Conservation (phyloP, 495 filamentous ascomycete genomes). For the Friedmanniomyces simplex region DNA sequence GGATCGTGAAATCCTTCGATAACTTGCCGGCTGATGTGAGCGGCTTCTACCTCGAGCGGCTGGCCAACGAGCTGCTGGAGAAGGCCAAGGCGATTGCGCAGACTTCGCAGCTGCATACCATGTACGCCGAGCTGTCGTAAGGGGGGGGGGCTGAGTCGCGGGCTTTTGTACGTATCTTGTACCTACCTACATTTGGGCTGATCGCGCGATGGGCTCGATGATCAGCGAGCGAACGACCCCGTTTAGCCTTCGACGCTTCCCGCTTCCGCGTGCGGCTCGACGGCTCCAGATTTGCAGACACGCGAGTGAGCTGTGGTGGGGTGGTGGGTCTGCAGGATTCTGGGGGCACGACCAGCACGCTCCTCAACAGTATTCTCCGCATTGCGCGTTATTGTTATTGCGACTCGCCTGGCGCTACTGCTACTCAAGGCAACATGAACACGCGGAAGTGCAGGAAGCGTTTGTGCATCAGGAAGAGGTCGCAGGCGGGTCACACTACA, state of each 20-base stretch:
- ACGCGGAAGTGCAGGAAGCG: too few relatives aligned
- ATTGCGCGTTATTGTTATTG: too few relatives aligned
- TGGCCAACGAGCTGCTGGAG: conserved; percentile 57
- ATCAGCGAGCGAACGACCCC: too few relatives aligned
- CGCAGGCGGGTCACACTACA: too few relatives aligned
- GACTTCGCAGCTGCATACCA: conserved; percentile 3
- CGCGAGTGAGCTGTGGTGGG: not conserved
- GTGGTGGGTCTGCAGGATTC: not conserved
- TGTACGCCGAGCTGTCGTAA: conserved; percentile 15
- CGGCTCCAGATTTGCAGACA: not conserved
- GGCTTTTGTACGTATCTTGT: not conserved
- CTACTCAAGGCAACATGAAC: too few relatives aligned
- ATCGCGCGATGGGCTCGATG: not conserved
- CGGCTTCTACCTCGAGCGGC: conserved; percentile 63
- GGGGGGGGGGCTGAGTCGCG: not conserved
- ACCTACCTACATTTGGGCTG: not conserved
- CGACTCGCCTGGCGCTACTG: too few relatives aligned
- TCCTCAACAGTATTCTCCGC: too few relatives aligned
- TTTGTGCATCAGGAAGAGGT: too few relatives aligned
- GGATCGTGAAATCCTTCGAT: conserved; percentile 56
- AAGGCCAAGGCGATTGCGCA: conserved; percentile 14
- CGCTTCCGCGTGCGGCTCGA: not conserved
- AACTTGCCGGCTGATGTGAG: conserved; percentile 54
- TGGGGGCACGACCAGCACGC: not conserved
- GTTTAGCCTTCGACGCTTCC: not conserved